Evolutionary conservation across 2,329 filamentous ascomycete species (phyloP).

Genomic region (Lachnellula cervina): DNA sequence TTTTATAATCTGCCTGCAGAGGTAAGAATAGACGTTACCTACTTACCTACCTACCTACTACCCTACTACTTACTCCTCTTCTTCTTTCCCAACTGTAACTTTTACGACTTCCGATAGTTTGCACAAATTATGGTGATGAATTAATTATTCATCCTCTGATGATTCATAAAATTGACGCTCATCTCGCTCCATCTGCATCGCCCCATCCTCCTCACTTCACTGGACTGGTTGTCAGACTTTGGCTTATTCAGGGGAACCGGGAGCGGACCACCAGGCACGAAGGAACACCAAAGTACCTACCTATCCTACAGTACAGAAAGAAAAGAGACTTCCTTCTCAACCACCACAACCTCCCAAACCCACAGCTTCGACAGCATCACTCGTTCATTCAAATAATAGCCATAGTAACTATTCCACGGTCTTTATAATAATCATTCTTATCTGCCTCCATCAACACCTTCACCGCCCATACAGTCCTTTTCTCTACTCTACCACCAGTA

Average conservation of each 20-base stretch:
- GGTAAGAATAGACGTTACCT: too few relatives aligned
- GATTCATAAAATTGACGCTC: background rate
- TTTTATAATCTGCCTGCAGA: too few relatives aligned
- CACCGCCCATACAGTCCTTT: conserved; percentile 7
- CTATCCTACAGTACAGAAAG: background rate
- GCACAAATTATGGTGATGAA: background rate
- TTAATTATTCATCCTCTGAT: background rate
- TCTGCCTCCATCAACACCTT: background rate
- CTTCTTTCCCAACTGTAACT: background rate
- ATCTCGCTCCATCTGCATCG: background rate
- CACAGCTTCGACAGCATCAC: conserved; percentile 15
- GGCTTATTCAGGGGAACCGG: background rate
- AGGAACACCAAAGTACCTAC: background rate
- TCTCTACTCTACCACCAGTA: background rate
- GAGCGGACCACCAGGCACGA: too few relatives aligned
- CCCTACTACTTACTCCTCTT: too few relatives aligned
- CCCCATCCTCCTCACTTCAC: background rate
- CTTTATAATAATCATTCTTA: background rate
- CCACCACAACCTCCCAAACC: background rate
- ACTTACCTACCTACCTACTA: too few relatives aligned
- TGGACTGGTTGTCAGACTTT: background rate
- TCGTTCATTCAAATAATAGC: conserved; percentile 1
- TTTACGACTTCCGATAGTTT: background rate
- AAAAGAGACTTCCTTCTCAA: background rate
- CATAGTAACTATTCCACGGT: background rate